These are phyloP conservation scores for Phaffomyces antillensis DNA, from an alignment of 805 yeast genomes.

Conservation along the genomic window DNA sequence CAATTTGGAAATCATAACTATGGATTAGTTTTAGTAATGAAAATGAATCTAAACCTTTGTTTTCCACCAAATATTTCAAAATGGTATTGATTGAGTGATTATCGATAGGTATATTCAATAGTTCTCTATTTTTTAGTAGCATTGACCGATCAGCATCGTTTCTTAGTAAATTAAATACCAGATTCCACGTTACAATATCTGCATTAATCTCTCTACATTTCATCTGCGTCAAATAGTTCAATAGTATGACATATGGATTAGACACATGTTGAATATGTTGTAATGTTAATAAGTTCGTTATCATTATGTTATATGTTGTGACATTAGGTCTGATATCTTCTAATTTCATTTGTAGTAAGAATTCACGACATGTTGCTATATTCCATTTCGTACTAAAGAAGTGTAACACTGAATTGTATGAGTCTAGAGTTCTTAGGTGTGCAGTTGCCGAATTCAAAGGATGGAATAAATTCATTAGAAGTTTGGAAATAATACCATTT, in stretches of 20 bases:
- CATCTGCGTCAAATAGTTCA: conserved; percentile 28
- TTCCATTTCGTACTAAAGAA: conserved; percentile 33
- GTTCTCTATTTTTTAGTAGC: conserved; percentile 26
- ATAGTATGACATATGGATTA: conserved; percentile 23
- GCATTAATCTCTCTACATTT: conserved; percentile 20
- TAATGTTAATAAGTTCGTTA: conserved; percentile 24
- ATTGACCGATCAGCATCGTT: conserved; percentile 28
- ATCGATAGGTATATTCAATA: conserved; percentile 26
- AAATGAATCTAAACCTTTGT: conserved; percentile 4
- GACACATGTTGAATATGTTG: conserved; percentile 24
- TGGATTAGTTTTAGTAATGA: conserved; percentile 11
- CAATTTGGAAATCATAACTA: conserved; percentile 20
- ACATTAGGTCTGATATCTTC: conserved; percentile 29
- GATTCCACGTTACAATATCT: conserved; percentile 32
- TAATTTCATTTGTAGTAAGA: conserved; percentile 33
- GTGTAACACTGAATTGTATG: conserved; percentile 33
- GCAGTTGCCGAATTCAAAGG: conserved; percentile 29
- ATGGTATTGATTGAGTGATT: conserved; percentile 21
- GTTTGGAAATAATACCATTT: conserved; percentile 31
- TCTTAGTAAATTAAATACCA: conserved; percentile 26
- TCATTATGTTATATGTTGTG: conserved; percentile 32
- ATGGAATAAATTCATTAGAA: conserved; percentile 33
- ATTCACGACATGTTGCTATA: conserved; percentile 32
- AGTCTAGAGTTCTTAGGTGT: conserved; percentile 23
- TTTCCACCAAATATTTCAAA: conserved; percentile 17